A percentile compares a stretch with the other conserved stretches of the same genome.
Evolutionary conservation across 2,329 filamentous ascomycete species (phyloP).

Genomic region (Chaetomium globosum): DNA sequence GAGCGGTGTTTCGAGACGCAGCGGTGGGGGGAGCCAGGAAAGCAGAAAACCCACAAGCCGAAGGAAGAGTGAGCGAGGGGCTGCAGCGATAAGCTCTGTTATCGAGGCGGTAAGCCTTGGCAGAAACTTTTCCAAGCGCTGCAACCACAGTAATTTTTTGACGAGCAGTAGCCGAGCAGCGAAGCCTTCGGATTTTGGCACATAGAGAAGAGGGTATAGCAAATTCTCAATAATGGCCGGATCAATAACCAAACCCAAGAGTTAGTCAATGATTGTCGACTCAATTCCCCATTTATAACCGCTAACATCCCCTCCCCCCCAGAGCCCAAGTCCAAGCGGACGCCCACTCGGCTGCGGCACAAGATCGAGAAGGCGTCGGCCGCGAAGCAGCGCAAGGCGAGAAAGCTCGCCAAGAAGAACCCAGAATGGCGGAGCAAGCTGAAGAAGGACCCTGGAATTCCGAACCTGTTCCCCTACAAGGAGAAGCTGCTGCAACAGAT

Average conservation of each 20-base stretch:
- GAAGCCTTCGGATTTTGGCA: neutral
- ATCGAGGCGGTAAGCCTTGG: slow-evolving; percentile 36
- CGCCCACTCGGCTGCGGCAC: slow-evolving; percentile 83
- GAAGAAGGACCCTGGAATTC: slow-evolving; percentile 98
- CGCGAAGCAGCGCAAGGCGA: slow-evolving; percentile 86
- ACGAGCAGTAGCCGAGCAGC: neutral
- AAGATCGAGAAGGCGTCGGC: slow-evolving; percentile 93
- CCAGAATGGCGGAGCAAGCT: slow-evolving; percentile 93
- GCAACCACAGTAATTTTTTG: slow-evolving; percentile 36
- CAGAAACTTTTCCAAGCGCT: slow-evolving; percentile 29
- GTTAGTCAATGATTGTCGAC: slow-evolving; percentile 42
- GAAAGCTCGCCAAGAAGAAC: slow-evolving; percentile 92
- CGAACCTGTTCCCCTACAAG: slow-evolving; percentile 97
- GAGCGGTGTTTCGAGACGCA: neutral
- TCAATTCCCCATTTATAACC: neutral
- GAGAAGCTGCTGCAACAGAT: slow-evolving; percentile 93
- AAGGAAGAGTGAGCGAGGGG: slow-evolving; percentile 18
- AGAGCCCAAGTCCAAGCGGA: slow-evolving; percentile 96
- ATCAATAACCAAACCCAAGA: slow-evolving; percentile 58
- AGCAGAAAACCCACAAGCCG: neutral
- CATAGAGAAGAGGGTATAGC: neutral
- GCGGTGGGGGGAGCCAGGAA: too few species aligned
- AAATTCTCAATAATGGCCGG: slow-evolving; percentile 51
- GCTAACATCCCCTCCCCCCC: slow-evolving; percentile 12
- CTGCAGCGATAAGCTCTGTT: slow-evolving; percentile 28